Evolutionary conservation across 768 basidiomycete species (phyloP).

Genomic region (Boletellus sp.): DNA sequence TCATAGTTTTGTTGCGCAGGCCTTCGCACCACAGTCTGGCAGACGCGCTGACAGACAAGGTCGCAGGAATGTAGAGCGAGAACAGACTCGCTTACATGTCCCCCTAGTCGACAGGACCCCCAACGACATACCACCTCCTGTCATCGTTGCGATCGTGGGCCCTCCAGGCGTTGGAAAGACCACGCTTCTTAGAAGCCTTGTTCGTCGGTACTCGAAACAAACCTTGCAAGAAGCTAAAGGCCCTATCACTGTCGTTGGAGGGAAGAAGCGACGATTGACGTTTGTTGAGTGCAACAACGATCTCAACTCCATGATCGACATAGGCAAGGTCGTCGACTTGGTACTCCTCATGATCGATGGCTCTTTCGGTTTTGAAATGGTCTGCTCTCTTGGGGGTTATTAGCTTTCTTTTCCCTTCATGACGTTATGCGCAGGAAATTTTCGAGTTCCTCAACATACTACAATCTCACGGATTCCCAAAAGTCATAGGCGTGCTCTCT

Average conservation of each 20-base stretch:
- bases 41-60: conserved; percentile 86
- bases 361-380: conserved; percentile 99
- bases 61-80: conserved; percentile 85
- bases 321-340: conserved; percentile 94
- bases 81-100: conserved; percentile 93
- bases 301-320: conserved; percentile 96
- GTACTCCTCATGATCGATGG: conserved; percentile 97
- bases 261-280: conserved; percentile 90
- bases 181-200: conserved; percentile 86
- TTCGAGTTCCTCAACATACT: conserved; percentile 98
- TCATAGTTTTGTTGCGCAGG: conserved; percentile 36
- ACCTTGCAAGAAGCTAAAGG: conserved; percentile 86
- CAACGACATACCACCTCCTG: conserved; percentile 85
- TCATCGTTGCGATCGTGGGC: conserved; percentile 92
- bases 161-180: conserved; percentile 97
- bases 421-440: conserved; percentile 66
- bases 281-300: conserved; percentile 98
- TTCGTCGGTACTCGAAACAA: conserved; percentile 92
- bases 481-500: conserved; percentile 93
- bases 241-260: conserved; percentile 90
- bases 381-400: conserved; percentile 33
- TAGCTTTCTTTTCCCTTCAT: background rate
- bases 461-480: conserved; percentile 96
- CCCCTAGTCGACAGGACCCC: conserved; percentile 95
- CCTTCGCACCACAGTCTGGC: conserved; percentile 91